Evolutionary conservation across 2,329 filamentous ascomycete species (phyloP), one percentile per base, ranked within the genome.

Genomic region (Pestalotiopsis sp.): DNA sequence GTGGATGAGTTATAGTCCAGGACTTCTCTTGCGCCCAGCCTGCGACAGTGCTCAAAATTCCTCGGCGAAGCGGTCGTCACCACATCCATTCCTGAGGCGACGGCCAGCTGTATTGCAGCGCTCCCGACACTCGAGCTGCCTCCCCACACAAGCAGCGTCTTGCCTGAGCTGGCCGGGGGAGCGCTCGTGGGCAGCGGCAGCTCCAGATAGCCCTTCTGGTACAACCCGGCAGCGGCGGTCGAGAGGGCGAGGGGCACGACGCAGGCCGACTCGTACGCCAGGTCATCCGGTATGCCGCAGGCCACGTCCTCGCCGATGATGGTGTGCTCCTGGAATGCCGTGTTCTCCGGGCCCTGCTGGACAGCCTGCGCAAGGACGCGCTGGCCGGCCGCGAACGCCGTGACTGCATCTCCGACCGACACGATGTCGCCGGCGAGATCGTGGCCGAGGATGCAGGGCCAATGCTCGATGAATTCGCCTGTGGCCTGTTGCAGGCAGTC

Each of bases 121-220:
- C 76, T 76, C 1, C 82, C 82, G 1, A 83, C 81, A 38, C 76
- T 78, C 2, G 79, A 78, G 2, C 81, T 80, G 5, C 83, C 85
- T 40, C 84, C 84, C 81, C 83, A 86, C 7, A 86, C 75, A 13
- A 86, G 74, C 0, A 84, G 4, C 36, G 75, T 68, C 63, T 62
- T 69, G 11, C 61, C 58, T 12, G 11, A n/a, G 7, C 31, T 27
- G 49, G 14, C 25, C 14, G 20, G 20, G 1, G 25, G n/a, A 4
- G 11, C 17, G n/a, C 6, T 7, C 2, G 57, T 62, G 9, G 69
- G 63, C 52, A 52, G 25, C 14, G 45, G 38, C 23, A 70, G 59
- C 3, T n/a, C 63, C 5, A 69, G 64, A 17, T 49, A 36, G 6
- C 36, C 58, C 27, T 36, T 12, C 45, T 69, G 69, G 64, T 69